Base-by-base conservation (phyloP, 2,329 filamentous ascomycete genomes). In the Phialocephala subalpina region DNA sequence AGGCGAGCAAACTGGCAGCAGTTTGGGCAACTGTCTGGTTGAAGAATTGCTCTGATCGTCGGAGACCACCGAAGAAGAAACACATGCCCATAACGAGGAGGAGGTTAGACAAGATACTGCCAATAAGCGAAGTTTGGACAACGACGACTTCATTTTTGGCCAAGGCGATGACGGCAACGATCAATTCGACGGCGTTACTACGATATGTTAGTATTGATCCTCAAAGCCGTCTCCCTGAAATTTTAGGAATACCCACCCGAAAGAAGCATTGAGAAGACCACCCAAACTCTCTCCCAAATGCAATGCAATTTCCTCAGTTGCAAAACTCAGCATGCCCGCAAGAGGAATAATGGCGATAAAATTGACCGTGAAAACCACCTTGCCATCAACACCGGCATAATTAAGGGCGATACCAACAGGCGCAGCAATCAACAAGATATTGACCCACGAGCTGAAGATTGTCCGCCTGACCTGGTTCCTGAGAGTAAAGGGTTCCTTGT, bases 21-120 rank as follows among this genome's bases (percentile, higher is more conserved):
- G 94, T 97, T 78, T 97, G 94, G 0, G 94, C 94, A 7, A 97
- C 94, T 0, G 92, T 95, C 38, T 92, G 88, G 82, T 97, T 97
- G 86, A 97, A 98, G 78, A 88, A 90, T 77, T 97, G 95, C 77
- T 97, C 92, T 33, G 86, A 76, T 33, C 94, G 88, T 66, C 91
- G 90, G 72, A 97, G 78, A 3, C 76, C 76, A 29, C 76, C 94
- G 67, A 92, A 90, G 82, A 97, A 96, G 83, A 97, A 97, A 77
- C 90, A 96, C 88, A 94, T 97, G 63, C 93, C 94, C 83, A 97
- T 82, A 60, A 97, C 93, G 16, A 97, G 86, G 3, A 97, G 86
- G 65, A 98, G 79, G 77, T 97, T 97, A 49, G 94, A 97, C 25
- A 97, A 83, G 77, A 97, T 97, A 78, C 91, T 94, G 63, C 94